A percentile compares a stretch with the other conserved stretches of the same genome.
phyloP scores from a whole-genome alignment of 164 flowering plant species.

The Magnolia sinica region DNA sequence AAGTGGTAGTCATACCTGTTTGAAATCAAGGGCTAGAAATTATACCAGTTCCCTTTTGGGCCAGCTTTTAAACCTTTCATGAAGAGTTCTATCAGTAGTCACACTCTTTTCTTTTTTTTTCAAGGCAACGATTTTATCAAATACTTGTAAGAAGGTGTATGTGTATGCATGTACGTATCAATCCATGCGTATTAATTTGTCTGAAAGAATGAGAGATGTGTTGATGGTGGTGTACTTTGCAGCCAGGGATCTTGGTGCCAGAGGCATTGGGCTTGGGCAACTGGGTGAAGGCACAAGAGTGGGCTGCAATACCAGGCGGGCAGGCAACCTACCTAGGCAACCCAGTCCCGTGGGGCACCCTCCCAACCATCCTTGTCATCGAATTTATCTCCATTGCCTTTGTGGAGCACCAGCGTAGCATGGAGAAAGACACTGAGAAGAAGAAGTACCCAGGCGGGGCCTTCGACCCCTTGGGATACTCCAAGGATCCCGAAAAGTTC shows the following conservation, averaged over 20 bases:
- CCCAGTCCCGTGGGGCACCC: slow-evolving; percentile 98
- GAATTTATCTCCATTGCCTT: slow-evolving; percentile 86
- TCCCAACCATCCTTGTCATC: slow-evolving; percentile 80
- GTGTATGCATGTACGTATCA: not conserved
- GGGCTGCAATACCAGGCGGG: slow-evolving; percentile 97
- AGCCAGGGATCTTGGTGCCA: slow-evolving; percentile 95
- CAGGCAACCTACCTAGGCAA: slow-evolving; percentile 94
- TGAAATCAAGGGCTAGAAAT: too few species aligned
- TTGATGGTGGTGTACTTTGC: slow-evolving; percentile 20
- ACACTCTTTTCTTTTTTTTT: too few species aligned
- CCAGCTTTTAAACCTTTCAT: too few species aligned
- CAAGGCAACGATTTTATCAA: not conserved
- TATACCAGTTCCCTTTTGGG: too few species aligned
- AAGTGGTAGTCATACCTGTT: too few species aligned
- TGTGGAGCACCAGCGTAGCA: slow-evolving; percentile 94
- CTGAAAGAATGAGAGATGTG: not conserved
- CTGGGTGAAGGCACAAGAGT: slow-evolving; percentile 98
- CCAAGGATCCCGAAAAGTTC: slow-evolving; percentile 91
- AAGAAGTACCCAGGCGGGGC: slow-evolving; percentile 99
- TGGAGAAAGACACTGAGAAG: slow-evolving; percentile 96
- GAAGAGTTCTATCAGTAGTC: not conserved
- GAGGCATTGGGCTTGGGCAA: slow-evolving; percentile 96
- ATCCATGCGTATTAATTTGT: not conserved
- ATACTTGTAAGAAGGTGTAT: not conserved
- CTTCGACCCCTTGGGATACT: slow-evolving; percentile 93